These are phyloP conservation scores for Crotalaria pallida DNA, from an alignment of 306 rosid genomes.

Conservation along the genomic window DNA sequence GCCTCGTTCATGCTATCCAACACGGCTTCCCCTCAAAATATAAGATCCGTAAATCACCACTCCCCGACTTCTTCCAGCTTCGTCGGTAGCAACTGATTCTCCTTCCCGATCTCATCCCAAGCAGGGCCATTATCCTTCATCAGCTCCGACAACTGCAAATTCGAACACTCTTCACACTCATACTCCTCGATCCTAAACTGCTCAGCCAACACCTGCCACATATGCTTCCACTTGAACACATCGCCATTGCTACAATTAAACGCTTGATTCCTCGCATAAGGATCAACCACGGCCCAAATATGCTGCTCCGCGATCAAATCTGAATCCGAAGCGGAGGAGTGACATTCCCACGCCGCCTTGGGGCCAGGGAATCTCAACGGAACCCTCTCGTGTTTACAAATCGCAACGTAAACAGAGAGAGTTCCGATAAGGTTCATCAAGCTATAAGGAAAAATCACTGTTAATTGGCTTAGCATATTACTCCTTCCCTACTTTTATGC, in stretches of 20 bases:
- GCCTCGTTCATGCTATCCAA: conserved; percentile 57
- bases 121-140: conserved; percentile 50
- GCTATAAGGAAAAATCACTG: too few relatives aligned
- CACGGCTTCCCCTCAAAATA: neutral
- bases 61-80: conserved; percentile 46
- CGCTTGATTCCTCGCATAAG: conserved; percentile 51
- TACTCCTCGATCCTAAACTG: conserved; percentile 58
- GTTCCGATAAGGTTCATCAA: too few relatives aligned
- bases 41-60: conserved; percentile 50
- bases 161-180: conserved; percentile 44
- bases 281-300: conserved; percentile 76
- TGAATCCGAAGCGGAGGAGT: conserved; percentile 45
- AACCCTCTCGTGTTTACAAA: conserved; percentile 58
- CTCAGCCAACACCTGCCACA: conserved; percentile 67
- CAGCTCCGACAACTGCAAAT: conserved; percentile 30
- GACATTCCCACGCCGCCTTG: conserved; percentile 42
- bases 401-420: conserved; percentile 53
- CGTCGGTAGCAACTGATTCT: conserved; percentile 36
- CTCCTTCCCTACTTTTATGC: too few relatives aligned
- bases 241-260: conserved; percentile 62
- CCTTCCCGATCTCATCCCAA: conserved; percentile 63
- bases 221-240: conserved; percentile 58
- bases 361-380: conserved; percentile 61
- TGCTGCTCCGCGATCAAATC: conserved; percentile 81
- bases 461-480: too few relatives aligned